Evolutionary conservation across 768 basidiomycete genomes (phyloP), one percentile per base, ranked within the genome.

Genomic region (Auriscalpium orientale): DNA sequence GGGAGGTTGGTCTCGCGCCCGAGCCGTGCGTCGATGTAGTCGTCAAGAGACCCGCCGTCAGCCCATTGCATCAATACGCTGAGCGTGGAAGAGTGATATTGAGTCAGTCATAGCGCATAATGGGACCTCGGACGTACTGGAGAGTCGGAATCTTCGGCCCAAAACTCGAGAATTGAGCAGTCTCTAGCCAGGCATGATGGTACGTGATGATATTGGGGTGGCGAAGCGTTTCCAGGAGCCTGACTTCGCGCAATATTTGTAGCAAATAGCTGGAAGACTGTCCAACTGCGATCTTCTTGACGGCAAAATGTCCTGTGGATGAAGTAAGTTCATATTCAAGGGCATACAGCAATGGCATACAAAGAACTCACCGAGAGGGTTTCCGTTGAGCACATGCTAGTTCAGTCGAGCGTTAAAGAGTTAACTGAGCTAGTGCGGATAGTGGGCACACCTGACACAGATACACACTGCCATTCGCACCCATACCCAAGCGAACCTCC

Each of bases 271-370:
- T 77, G 62, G 92, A 89, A 0, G 91, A 95, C 65, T 91, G 83
- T 49, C 94, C 94, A 0, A 98, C 89, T 0, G 95, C 93, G 20
- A 98, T 92, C 69, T 97, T 98, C 74, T 98, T 98, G 48, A 97
- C 89, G 0, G 95, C 95, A 68, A 95, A 97, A 62, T 85, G 86
- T 33, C 89, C 89, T 81, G 61, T 21, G 48, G 12, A 11, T 52
- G 35, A 54, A 34, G 43, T 43, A 61, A 49, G 49, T 48, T 36
- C 46, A 47, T 49, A 56, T 15, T 11, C 18, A 22, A 40, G 37
- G 54, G 21, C 52, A 28, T 59, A 6, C 8, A 10, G 13, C 50
- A 55, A n/a, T 12, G 21, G 28, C 18, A 49, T n/a, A 9, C 43
- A 47, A 10, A 37, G 36, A 51, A 66, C 74, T 64, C 62, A 85